Evolutionary conservation across 352 stramenopile genomes (phyloP).

Genomic region (Globisporangium middletonii): DNA sequence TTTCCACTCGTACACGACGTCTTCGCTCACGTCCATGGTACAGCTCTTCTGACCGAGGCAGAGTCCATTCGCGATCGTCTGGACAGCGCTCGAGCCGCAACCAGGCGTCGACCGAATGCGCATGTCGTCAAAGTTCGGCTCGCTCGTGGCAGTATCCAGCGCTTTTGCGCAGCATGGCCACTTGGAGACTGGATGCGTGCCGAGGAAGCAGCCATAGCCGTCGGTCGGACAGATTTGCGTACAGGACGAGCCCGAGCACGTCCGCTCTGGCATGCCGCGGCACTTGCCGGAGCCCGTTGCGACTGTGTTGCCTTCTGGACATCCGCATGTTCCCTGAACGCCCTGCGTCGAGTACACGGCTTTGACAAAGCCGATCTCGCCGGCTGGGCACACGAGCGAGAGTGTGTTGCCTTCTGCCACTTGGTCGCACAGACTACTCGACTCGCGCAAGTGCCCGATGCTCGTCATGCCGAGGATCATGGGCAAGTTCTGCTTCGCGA

Average conservation of each 20-base stretch:
- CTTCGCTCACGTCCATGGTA: constrained; percentile 55
- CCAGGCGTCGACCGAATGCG: constrained; percentile 32
- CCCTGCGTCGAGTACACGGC: constrained; percentile 66
- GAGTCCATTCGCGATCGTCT: constrained; percentile 66
- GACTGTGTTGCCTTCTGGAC: constrained; percentile 63
- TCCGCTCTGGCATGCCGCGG: constrained; percentile 23
- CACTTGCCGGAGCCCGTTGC: constrained; percentile 46
- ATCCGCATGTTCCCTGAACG: constrained; percentile 54
- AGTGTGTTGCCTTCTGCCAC: constrained; percentile 37
- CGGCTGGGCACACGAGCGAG: constrained; percentile 54
- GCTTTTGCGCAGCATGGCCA: constrained; percentile 54
- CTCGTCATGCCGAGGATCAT: constrained; percentile 72
- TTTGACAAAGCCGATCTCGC: constrained; percentile 75
- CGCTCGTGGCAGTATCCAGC: constrained; percentile 21
- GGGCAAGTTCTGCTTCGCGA: constrained; percentile 62
- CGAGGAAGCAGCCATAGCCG: constrained; percentile 58
- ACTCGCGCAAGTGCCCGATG: constrained; percentile 69
- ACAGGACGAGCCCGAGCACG: constrained; percentile 17
- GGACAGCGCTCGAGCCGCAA: constrained; percentile 36
- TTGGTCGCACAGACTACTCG: constrained; percentile 65
- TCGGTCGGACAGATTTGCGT: constrained; percentile 33
- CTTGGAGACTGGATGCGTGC: constrained; percentile 55
- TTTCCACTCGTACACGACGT: constrained; percentile 53
- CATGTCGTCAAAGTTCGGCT: constrained; percentile 47
- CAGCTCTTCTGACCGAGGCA: constrained; percentile 70